phyloP scores from a whole-genome alignment of 768 basidiomycete genomes.

The Leccinum subtestaceum region DNA sequence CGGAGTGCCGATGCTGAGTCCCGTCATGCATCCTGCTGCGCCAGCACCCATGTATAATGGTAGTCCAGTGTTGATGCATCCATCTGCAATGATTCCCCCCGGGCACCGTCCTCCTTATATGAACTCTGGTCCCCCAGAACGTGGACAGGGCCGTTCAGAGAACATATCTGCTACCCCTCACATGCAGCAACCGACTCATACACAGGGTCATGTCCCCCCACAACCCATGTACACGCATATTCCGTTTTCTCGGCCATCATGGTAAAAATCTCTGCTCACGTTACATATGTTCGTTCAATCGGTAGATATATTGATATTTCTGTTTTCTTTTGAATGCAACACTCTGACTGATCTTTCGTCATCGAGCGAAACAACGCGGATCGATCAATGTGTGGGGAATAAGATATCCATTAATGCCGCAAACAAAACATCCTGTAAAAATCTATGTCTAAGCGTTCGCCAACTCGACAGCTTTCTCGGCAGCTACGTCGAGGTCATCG shows the following conservation, averaged over 20 bases:
- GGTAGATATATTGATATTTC: slow-evolving; percentile 35
- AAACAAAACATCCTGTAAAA: slow-evolving; percentile 17
- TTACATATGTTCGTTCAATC: slow-evolving; percentile 20
- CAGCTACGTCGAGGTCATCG: slow-evolving; percentile 91
- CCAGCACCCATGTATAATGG: slow-evolving; percentile 56
- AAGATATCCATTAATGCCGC: slow-evolving; percentile 14
- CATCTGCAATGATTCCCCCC: slow-evolving; percentile 40
- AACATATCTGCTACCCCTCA: slow-evolving; percentile 39
- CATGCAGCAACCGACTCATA: slow-evolving; percentile 36
- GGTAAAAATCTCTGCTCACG: slow-evolving; percentile 24
- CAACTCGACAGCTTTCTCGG: slow-evolving; percentile 72
- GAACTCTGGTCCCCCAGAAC: slow-evolving; percentile 48
- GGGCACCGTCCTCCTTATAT: slow-evolving; percentile 36
- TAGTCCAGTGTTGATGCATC: slow-evolving; percentile 68
- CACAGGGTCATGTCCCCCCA: slow-evolving; percentile 25
- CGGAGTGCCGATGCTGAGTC: slow-evolving; percentile 63
- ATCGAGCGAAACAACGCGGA: background rate
- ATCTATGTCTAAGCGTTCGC: slow-evolving; percentile 45
- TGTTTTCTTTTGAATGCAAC: slow-evolving; percentile 23
- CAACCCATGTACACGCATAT: slow-evolving; percentile 32
- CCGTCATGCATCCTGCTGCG: slow-evolving; percentile 61
- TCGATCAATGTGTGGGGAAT: background rate
- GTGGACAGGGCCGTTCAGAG: slow-evolving; percentile 49
- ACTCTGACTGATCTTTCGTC: slow-evolving; percentile 17
- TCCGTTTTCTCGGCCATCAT: slow-evolving; percentile 30